phyloP scores from a whole-genome alignment of 208 protist genomes.

The Novymonas esmeraldas region DNA sequence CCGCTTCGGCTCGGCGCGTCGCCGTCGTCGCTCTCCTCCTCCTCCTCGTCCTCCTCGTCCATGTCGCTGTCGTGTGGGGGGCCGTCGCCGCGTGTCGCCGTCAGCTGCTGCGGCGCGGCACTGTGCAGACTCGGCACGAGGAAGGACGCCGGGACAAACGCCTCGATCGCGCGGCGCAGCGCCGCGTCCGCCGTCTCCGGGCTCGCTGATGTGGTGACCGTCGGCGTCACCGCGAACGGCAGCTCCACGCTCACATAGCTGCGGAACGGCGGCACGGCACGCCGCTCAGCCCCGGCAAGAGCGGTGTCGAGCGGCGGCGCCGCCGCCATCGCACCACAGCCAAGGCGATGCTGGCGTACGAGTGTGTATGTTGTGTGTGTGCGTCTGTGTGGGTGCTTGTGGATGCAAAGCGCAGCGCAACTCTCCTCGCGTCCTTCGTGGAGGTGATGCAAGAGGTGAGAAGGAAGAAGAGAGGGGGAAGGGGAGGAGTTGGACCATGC shows the following conservation, averaged over 20 bases:
- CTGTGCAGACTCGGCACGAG: constrained; percentile 45
- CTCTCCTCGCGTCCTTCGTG: not conserved
- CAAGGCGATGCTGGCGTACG: not conserved
- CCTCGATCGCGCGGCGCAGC: constrained; percentile 36
- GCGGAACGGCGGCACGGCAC: constrained; percentile 34
- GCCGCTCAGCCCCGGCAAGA: not conserved
- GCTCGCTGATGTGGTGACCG: constrained; percentile 6
- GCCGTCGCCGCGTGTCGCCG: constrained; percentile 3
- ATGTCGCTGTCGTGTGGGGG: constrained; percentile 18
- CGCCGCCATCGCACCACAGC: too few species aligned
- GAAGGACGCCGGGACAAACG: constrained; percentile 60
- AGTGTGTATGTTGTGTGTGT: too few species aligned
- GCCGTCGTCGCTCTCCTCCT: constrained; percentile 14
- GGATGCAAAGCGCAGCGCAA: too few species aligned
- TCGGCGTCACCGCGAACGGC: constrained; percentile 55
- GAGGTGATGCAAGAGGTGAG: too few species aligned
- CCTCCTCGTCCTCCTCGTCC: constrained; percentile 31
- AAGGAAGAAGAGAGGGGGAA: too few species aligned
- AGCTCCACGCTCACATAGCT: constrained; percentile 73
- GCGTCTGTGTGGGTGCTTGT: too few species aligned
- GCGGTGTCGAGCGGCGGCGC: not conserved
- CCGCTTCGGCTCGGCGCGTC: not conserved
- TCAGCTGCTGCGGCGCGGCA: constrained; percentile 13
- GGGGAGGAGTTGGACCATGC: too few species aligned
- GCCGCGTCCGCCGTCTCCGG: not conserved